A percentile compares a stretch with the other conserved stretches of the same genome.
Evolutionary conservation across 257 asterid genomes (phyloP).

Genomic region (Capsicum rhomboideum): DNA sequence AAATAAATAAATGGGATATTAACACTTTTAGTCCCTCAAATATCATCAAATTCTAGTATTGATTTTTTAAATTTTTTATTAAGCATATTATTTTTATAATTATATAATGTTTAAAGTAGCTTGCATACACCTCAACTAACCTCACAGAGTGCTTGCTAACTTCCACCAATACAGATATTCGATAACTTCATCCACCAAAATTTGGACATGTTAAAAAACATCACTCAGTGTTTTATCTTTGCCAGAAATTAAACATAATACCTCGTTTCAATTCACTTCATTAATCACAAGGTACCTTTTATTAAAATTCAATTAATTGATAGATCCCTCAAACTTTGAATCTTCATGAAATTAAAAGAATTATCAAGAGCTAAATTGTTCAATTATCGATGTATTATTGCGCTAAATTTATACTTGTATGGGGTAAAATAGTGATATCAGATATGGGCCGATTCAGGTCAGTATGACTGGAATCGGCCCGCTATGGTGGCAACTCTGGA

Average conservation of each 20-base stretch:
- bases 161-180: not conserved
- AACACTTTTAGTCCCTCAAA: not conserved
- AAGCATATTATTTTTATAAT: not conserved
- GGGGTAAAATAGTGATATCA: too few species aligned
- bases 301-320: not conserved
- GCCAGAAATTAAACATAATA: not conserved
- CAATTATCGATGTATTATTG: not conserved
- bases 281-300: not conserved
- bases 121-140: too few species aligned
- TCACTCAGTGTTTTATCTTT: not conserved
- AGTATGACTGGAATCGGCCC: too few species aligned
- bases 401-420: not conserved
- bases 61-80: not conserved
- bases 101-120: accelerated
- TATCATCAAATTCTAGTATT: not conserved
- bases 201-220: not conserved
- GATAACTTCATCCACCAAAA: not conserved
- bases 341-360: not conserved
- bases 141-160: too few species aligned
- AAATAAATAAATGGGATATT: not conserved
- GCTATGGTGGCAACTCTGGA: too few species aligned
- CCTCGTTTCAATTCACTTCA: not conserved
- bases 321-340: not conserved
- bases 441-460: too few species aligned
- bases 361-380: too few species aligned